Evolutionary conservation across 305 asterid genomes (phyloP).

Genomic region (Rubia occidens): DNA sequence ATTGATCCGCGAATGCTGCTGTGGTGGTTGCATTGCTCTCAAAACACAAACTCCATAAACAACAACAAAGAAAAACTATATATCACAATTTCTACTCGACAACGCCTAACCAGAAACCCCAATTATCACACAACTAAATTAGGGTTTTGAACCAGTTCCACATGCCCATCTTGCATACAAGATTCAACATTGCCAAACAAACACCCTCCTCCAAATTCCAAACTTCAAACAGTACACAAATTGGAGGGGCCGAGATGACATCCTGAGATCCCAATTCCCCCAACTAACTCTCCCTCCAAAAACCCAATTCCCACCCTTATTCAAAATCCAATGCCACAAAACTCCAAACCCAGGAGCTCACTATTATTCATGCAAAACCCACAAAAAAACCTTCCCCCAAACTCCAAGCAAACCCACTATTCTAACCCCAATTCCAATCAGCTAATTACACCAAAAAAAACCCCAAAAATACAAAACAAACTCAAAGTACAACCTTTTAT

Average conservation of each 20-base stretch:
- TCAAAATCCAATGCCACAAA: slow-evolving; percentile 30
- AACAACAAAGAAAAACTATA: slow-evolving; percentile 23
- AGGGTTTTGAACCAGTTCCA: slow-evolving; percentile 54
- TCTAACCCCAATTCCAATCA: slow-evolving; percentile 24
- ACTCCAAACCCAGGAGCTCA: slow-evolving; percentile 24
- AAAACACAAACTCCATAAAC: slow-evolving; percentile 44
- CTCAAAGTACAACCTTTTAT: slow-evolving; percentile 46
- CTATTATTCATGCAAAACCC: slow-evolving; percentile 15
- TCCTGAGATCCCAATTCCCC: slow-evolving; percentile 53
- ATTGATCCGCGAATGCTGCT: slow-evolving; percentile 65
- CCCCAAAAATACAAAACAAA: slow-evolving; percentile 33
- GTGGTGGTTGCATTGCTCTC: slow-evolving; percentile 66
- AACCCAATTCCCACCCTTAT: slow-evolving; percentile 35
- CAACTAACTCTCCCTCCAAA: slow-evolving; percentile 82
- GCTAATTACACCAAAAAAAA: slow-evolving; percentile 17
- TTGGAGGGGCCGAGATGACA: slow-evolving; percentile 31
- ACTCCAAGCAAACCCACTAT: slow-evolving; percentile 45
- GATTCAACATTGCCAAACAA: slow-evolving; percentile 33
- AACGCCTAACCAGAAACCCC: slow-evolving; percentile 19
- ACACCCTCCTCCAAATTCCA: slow-evolving; percentile 43
- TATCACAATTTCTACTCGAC: slow-evolving; percentile 24
- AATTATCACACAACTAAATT: slow-evolving; percentile 29
- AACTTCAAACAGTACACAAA: slow-evolving; percentile 20
- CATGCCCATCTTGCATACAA: slow-evolving; percentile 38
- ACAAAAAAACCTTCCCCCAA: slow-evolving; percentile 32